These are phyloP conservation scores for Apiospora sp. DNA, from an alignment of 2,329 filamentous ascomycete genomes.

Conservation along the genomic window DNA sequence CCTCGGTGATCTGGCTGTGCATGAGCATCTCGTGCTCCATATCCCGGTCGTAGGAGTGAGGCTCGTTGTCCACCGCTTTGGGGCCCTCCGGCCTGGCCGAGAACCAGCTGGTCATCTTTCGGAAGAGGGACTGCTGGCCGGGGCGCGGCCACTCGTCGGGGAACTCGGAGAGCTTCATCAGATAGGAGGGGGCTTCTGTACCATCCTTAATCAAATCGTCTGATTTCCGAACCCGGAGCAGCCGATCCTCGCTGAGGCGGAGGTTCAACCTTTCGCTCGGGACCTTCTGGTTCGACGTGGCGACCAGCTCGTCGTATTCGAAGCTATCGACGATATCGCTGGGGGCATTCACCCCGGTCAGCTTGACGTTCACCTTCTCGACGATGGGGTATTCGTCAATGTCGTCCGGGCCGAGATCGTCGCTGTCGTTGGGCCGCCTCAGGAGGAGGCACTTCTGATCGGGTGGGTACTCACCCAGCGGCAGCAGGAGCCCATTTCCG, in stretches of 20 bases:
- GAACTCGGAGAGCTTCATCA: slow-evolving; percentile 2
- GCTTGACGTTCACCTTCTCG: not conserved
- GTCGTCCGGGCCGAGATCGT: not conserved
- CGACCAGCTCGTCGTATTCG: not conserved
- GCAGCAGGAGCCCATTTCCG: not conserved
- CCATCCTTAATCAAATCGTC: not conserved
- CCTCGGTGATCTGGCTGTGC: not conserved
- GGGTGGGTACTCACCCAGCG: not conserved
- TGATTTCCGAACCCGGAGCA: not conserved
- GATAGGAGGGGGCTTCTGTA: not conserved
- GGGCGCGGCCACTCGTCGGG: not conserved
- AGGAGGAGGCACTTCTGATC: not conserved
- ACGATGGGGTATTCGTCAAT: not conserved
- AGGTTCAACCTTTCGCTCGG: not conserved
- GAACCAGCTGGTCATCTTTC: no score
- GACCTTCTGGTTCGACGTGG: not conserved
- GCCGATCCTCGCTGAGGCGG: not conserved
- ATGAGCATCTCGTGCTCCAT: not conserved
- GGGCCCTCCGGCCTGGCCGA: no score
- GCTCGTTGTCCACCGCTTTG: no score
- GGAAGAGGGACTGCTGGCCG: no score
- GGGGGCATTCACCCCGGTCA: not conserved
- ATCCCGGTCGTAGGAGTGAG: no score
- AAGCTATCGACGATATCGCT: no score
- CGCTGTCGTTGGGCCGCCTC: not conserved